Conservation (phyloP, 441 rosid species). For the Capsella rubella region DNA sequence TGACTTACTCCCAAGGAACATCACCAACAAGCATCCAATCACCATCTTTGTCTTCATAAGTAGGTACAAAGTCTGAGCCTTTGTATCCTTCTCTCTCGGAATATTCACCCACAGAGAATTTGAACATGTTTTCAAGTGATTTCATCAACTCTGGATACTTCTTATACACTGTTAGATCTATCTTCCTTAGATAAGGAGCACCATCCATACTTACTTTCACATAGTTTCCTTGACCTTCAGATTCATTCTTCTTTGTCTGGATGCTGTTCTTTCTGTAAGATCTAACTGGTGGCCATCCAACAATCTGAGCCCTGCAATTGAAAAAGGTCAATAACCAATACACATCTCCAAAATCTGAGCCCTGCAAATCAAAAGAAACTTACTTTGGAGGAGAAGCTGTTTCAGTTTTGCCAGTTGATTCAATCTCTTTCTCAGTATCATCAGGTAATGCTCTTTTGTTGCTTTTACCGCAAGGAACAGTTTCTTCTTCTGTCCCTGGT, state of each 20-base stretch:
- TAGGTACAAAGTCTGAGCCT: constrained; percentile 88
- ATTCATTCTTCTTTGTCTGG: constrained; percentile 62
- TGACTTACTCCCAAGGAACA: constrained; percentile 85
- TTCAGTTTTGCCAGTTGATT: constrained; percentile 43
- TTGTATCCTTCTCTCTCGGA: constrained; percentile 83
- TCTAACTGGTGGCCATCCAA: constrained; percentile 94
- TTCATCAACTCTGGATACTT: constrained; percentile 68
- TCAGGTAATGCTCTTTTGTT: constrained; percentile 57
- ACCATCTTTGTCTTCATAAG: constrained; percentile 95
- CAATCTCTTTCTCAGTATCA: constrained; percentile 42
- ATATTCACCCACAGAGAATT: constrained; percentile 63
- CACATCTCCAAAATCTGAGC: not conserved
- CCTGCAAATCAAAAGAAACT: constrained; percentile 31
- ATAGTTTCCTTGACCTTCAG: constrained; percentile 64
- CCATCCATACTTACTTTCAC: constrained; percentile 96
- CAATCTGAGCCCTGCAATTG: constrained; percentile 69
- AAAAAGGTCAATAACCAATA: not conserved
- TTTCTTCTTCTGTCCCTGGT: constrained; percentile 53
- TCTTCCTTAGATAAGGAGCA: constrained; percentile 91
- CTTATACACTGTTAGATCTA: constrained; percentile 70
- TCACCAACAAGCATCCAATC: constrained; percentile 96
- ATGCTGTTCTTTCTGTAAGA: constrained; percentile 76
- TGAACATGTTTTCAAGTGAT: constrained; percentile 88
- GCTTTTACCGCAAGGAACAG: constrained; percentile 34
- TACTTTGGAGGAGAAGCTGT: constrained; percentile 59